These are phyloP conservation scores for Hypomyces perniciosus DNA, from an alignment of 2,329 filamentous ascomycete species.

Conservation along the genomic window DNA sequence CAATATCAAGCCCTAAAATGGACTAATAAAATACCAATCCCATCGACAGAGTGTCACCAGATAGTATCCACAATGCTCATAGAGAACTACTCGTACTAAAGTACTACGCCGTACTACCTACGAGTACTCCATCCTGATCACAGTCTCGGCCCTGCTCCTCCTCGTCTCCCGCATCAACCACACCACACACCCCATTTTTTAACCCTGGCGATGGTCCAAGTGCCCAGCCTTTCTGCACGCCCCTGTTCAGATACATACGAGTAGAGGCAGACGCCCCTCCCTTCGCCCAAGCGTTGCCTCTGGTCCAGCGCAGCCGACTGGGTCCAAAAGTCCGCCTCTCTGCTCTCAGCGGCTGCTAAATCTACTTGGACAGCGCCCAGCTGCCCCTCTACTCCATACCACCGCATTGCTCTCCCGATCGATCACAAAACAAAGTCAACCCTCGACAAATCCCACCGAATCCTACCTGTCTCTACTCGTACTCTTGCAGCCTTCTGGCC, in stretches of 20 bases:
- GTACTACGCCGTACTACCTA: background rate
- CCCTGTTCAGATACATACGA: background rate
- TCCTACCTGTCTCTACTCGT: background rate
- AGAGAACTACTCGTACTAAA: background rate
- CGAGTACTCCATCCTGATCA: background rate
- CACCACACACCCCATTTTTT: background rate
- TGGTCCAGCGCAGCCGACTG: constrained; percentile 7
- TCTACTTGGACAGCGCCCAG: background rate
- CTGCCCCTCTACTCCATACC: constrained; percentile 10
- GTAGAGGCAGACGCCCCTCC: background rate
- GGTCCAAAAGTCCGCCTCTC: constrained; percentile 10
- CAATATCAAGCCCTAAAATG: no score
- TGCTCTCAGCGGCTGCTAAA: background rate
- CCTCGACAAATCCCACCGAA: background rate
- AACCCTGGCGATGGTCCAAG: no score
- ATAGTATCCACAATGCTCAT: no score
- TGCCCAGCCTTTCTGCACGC: background rate
- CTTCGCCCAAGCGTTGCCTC: constrained; percentile 1
- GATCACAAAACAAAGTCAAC: constrained; percentile 3
- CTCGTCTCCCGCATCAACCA: background rate
- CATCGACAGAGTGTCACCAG: no score
- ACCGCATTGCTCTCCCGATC: constrained; percentile 2
- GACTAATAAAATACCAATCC: no score
- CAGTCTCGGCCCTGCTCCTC: background rate
- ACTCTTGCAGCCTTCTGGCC: background rate